Evolutionary conservation across 805 yeast genomes (phyloP).

Genomic region (Candida caryicola): DNA sequence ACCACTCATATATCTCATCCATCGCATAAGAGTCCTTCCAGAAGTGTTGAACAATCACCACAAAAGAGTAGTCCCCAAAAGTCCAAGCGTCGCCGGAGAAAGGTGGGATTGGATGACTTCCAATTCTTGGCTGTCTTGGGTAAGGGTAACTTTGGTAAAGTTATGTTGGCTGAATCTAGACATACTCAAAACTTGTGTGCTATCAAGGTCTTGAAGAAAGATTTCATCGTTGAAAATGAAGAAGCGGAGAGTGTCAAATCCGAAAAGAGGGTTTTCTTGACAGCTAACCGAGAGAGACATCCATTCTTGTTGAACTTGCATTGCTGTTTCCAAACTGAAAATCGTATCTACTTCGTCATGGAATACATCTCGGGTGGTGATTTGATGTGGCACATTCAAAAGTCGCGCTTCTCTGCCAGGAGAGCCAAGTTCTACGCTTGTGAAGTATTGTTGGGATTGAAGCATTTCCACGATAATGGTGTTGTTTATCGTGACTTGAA

Average conservation of each 20-base stretch:
- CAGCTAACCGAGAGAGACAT: conserved; percentile 83
- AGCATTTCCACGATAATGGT: conserved; percentile 93
- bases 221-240: conserved; percentile 90
- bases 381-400: conserved; percentile 98
- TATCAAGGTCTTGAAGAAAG: conserved; percentile 93
- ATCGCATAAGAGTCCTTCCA: not conserved
- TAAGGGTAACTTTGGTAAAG: conserved; percentile 98
- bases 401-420: conserved; percentile 79
- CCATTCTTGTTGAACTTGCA: conserved; percentile 89
- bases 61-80: conserved; percentile 19
- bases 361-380: conserved; percentile 98
- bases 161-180: conserved; percentile 93
- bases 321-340: conserved; percentile 97
- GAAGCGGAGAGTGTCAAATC: conserved; percentile 94
- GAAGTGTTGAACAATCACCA: not conserved
- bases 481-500: conserved; percentile 95
- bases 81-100: conserved; percentile 50
- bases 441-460: conserved; percentile 86
- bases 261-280: conserved; percentile 85
- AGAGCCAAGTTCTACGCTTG: conserved; percentile 98
- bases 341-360: conserved; percentile 96
- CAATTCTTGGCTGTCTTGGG: conserved; percentile 92
- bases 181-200: conserved; percentile 83
- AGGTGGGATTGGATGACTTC: conserved; percentile 92
- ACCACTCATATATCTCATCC: not conserved